Percentiles rank a stretch among this genome's conserved stretches.
Conservation (phyloP, 345 rosid genomes). For the Syzygium oleosum region DNA sequence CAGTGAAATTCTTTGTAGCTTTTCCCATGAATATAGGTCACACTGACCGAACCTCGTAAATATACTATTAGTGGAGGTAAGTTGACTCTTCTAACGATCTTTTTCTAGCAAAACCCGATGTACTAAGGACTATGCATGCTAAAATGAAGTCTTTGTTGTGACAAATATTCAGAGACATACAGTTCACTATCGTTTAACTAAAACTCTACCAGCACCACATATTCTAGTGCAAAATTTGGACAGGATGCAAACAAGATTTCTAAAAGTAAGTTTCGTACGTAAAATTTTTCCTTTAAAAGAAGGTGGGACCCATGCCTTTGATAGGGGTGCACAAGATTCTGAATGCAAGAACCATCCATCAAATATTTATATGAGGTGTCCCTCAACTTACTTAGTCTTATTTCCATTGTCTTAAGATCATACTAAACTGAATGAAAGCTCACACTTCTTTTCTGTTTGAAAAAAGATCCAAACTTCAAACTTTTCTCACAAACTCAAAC, state of each 20-base stretch:
- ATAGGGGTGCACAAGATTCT: background rate
- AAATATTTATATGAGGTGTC: background rate
- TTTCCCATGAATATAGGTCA: too few species aligned
- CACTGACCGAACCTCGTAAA: too few species aligned
- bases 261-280: background rate
- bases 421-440: background rate
- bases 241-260: background rate
- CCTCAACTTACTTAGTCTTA: background rate
- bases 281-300: background rate
- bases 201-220: background rate
- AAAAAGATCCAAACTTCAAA: background rate
- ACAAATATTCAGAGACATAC: background rate
- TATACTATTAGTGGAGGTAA: background rate
- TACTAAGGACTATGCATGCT: background rate
- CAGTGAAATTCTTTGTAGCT: too few species aligned
- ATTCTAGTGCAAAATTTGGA: background rate
- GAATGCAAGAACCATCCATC: background rate
- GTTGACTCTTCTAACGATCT: background rate
- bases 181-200: background rate
- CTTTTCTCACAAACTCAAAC: background rate
- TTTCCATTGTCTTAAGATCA: background rate
- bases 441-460: background rate
- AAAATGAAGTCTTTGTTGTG: background rate
- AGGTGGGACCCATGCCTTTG: background rate
- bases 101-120: background rate